Conservation (phyloP, 2,329 filamentous ascomycete species). For the Penicillium crustosum region DNA sequence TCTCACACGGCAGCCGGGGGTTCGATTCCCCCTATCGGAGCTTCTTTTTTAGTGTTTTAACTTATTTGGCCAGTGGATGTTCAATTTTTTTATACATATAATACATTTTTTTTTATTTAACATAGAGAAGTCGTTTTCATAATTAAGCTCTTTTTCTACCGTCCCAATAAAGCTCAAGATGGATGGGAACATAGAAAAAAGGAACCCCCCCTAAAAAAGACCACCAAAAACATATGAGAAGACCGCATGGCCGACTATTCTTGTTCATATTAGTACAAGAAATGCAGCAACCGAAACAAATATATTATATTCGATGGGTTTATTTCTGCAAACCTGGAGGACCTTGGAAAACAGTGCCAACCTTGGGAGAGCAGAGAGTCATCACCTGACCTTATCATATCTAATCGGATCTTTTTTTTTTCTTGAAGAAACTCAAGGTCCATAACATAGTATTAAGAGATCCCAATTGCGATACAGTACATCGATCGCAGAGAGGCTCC, state of each 20-base stretch:
- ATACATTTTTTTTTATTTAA: too few relatives aligned
- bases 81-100: too few relatives aligned
- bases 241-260: too few relatives aligned
- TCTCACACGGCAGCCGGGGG: conserved; percentile 33
- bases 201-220: too few relatives aligned
- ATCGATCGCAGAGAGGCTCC: background rate
- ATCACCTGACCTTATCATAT: conserved; percentile 16
- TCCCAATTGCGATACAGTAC: background rate
- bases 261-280: too few relatives aligned
- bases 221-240: too few relatives aligned
- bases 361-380: background rate
- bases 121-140: too few relatives aligned
- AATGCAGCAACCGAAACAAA: background rate
- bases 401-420: conserved; percentile 9
- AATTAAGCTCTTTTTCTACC: too few relatives aligned
- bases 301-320: too few relatives aligned
- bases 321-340: background rate
- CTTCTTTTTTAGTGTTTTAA: background rate
- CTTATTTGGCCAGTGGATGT: too few relatives aligned
- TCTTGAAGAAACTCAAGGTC: background rate
- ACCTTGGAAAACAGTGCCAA: background rate
- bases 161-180: too few relatives aligned
- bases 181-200: too few relatives aligned
- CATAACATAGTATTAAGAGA: background rate
- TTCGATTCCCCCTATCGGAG: conserved; percentile 34